These are phyloP conservation scores for Penicillium steckii DNA, from an alignment of 495 filamentous ascomycete species.

Conservation along the genomic window DNA sequence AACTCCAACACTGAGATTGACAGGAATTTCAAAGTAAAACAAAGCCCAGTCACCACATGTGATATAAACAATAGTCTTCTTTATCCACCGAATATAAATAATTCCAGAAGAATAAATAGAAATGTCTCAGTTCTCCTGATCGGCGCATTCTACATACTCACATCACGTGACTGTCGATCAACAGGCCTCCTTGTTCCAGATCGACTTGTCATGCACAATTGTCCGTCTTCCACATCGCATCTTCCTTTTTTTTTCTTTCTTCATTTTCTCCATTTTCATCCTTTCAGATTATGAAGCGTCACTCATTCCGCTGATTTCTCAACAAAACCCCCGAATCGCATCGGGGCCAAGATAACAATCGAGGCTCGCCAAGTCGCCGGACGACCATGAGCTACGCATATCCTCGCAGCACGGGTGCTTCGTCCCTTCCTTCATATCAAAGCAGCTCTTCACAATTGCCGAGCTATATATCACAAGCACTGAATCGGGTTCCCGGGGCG, in stretches of 20 bases:
- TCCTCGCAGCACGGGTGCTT: conserved; percentile 26
- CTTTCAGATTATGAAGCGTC: conserved; percentile 23
- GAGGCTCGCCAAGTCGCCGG: conserved; percentile 2
- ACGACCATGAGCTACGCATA: conserved; percentile 44
- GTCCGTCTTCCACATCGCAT: neutral
- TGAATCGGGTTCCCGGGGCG: conserved; percentile 19
- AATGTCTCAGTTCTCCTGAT: too few species aligned
- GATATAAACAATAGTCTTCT: too few species aligned
- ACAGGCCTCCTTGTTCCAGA: conserved; percentile 12
- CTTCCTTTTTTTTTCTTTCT: conserved; percentile 5
- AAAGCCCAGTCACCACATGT: too few species aligned
- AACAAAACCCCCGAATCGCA: conserved; percentile 8
- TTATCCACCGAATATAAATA: too few species aligned
- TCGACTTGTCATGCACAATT: neutral
- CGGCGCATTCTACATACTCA: conserved; percentile 7
- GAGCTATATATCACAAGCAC: conserved; percentile 7
- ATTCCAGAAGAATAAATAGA: too few species aligned
- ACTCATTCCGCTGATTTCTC: conserved; percentile 19
- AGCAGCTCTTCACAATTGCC: conserved; percentile 10
- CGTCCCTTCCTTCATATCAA: conserved; percentile 31
- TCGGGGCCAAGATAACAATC: conserved; percentile 9
- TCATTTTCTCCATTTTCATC: neutral
- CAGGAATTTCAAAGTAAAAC: too few species aligned
- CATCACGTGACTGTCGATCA: conserved; percentile 6
- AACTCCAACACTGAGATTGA: too few species aligned